Evolutionary conservation across 2,329 filamentous ascomycete genomes (phyloP), one percentile per base, ranked within the genome.

Genomic region (Rhynchosporium agropyri): DNA sequence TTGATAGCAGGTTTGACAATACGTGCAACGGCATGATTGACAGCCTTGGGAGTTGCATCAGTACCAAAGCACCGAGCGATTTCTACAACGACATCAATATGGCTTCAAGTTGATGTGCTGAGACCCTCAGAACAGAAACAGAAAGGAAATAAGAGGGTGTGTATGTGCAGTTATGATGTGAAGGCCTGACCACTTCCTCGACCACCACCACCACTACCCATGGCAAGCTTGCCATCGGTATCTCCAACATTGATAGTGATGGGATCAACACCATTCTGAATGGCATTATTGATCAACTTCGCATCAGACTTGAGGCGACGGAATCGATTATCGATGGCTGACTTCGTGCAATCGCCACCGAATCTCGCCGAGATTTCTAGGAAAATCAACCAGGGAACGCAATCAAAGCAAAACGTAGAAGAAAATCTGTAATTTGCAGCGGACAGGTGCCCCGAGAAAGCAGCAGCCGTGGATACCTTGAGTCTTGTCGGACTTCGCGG

Each of bases 231-330:
- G 29, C 64, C 65, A 42, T 61, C 48, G 2, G 60, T 53, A 20
- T 65, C 68, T 20, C 67, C 71, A 50, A 74, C 70, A 3, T 56
- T 49, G 28, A 78, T 59, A 5, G 71, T 68, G 42, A 74, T 75
- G 3, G 77, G 76, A 64, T 79, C 76, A 54, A 73, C 63, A 12
- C 70, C 70, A 4, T 68, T 60, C 3, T 57, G 56, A n/a, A 77
- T 42, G 26, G 69, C 75, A 29, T 68, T 58, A 26, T 69, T 69
- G 59, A 79, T 77, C 60, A 74, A 63, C 63, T 75, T 76, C 6
- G 74, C 75, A 50, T 78, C 73, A 49, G 73, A 70, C 68, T 77
- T 79, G 65, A 79, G 69, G 13, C 73, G 72, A n/a, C 76, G 74
- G 48, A 78, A 71, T 43, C 77, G 73, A 56, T 78, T 78, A 26